Percentiles rank a stretch among this genome's conserved stretches.
Evolutionary conservation across 2,329 filamentous ascomycete genomes (phyloP).

Genomic region (Coniella vitis): DNA sequence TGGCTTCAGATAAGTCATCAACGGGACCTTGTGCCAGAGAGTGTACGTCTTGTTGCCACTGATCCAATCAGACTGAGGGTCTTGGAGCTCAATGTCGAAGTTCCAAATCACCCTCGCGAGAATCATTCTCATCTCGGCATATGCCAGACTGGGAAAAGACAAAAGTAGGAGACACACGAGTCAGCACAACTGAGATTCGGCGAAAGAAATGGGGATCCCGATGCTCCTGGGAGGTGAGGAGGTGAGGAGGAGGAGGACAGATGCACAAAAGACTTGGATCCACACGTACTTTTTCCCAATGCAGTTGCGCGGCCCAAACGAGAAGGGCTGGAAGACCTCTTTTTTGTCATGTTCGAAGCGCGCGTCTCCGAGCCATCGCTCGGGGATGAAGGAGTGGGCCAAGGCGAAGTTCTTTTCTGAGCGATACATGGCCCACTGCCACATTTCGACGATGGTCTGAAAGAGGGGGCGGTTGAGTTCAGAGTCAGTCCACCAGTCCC

Average conservation of each 20-base stretch:
- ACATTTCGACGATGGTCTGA: conserved; percentile 35
- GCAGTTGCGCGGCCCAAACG: conserved; percentile 38
- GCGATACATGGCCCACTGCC: conserved; percentile 34
- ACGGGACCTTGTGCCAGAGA: conserved; percentile 29
- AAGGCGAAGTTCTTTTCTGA: conserved; percentile 34
- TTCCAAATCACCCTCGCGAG: conserved; percentile 37
- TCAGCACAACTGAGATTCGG: too few species aligned
- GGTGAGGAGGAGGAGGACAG: too few species aligned
- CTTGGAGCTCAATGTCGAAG: conserved; percentile 34
- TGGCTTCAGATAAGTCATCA: conserved; percentile 26
- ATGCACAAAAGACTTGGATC: too few species aligned
- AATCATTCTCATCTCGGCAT: conserved; percentile 40
- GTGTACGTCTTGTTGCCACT: conserved; percentile 25
- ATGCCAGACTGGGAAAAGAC: conserved; percentile 33
- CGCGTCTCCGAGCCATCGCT: conserved; percentile 34
- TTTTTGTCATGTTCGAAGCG: conserved; percentile 31
- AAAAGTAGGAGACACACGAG: not conserved
- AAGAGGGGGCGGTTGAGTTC: not conserved
- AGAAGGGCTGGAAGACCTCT: conserved; percentile 36
- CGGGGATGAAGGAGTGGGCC: conserved; percentile 37
- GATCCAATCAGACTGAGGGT: conserved; percentile 27
- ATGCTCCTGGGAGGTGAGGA: too few species aligned
- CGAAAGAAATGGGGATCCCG: too few species aligned
- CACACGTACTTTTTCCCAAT: conserved; percentile 41
- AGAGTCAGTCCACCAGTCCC: not conserved